Evolutionary conservation across 257 asterid species (phyloP), one percentile per base, ranked within the genome.

Genomic region (Orobanche coerulescens): DNA sequence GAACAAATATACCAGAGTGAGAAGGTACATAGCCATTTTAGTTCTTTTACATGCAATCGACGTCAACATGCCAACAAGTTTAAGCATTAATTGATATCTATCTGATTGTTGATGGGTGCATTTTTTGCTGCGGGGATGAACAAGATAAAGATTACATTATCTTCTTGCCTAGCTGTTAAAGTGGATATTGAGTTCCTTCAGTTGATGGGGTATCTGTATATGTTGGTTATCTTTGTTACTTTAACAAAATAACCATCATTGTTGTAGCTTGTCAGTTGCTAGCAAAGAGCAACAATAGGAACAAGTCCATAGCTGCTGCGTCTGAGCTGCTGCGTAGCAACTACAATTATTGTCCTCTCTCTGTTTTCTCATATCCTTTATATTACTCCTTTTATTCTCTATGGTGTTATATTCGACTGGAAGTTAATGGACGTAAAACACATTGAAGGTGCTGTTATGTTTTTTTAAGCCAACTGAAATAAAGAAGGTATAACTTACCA

Each of bases 21-120:
- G 53, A 85, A 88, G 96, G 98, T 91, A 56, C 67, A 67, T 25
- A 56, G 42, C 64, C 58, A 7, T 68, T 40, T 33, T 46, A 60
- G 46, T 64, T 50, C 12, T 64, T 73, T 62, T 66, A 19, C 71
- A 30, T 68, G 34, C 39, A 22, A 54, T 58, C 30, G 42, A 30
- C 40, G 36, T 24, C 31, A 55, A 48, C 43, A 20, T 31, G 61
- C 62, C 28, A 28, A 47, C 58, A 59, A 54, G 34, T 18, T 34
- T 44, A 11, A 40, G 23, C 36, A 54, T 61, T 58, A 13, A 18
- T 24, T 40, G 43, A 18, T 42, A 6, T 8, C n/a, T 42, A 48
- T 67, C 39, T 67, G 56, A 39, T 57, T 52, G 48, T 20, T 51
- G 26, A 2, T 62, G 12, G 43, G 26, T 63, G 57, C 24, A 26